Base-by-base conservation (phyloP, 2,329 filamentous ascomycete species). In the Mariannaea sp. region DNA sequence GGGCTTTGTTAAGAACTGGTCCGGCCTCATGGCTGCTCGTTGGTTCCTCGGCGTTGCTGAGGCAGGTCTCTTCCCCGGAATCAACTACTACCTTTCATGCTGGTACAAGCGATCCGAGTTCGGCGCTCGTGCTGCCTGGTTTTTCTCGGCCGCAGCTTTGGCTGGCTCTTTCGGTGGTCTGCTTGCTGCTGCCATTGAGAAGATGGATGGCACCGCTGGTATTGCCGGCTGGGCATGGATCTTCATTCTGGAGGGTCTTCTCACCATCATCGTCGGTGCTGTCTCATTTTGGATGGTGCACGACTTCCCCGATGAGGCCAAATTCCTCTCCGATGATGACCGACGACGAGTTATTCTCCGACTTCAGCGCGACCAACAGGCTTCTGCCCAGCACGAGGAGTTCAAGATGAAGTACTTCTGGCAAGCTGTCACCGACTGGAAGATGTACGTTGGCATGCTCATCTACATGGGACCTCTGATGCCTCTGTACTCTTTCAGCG, bases 61-160 rank as follows among this genome's bases (percentile, higher is more conserved):
- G 69, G 84, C 89, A 7, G 89, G 89, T 6, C 77, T 93, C 0
- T 91, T 90, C 65, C 88, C 88, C 0, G 87, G 87, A 2, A 83
- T 92, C 13, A 89, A 88, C 61, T 93, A 91, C 70, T 92, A 92
- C 67, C 80, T 94, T 0, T 89, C 85, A 0, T 92, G 88, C 68
- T 95, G 90, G 90, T 96, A 94, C 65, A 87, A 84, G 67, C 80
- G 90, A 29, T 82, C 80, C 13, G 91, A 95, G 65, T 88, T 94
- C 49, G 90, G 89, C 43, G 80, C 91, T n/a, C 83, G 90, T 29
- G 85, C 88, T 32, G 88, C 90, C 12, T 84, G 92, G 51, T 93
- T 94, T 76, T 95, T 94, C 75, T 91, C 88, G 0, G 88, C 89
- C 0, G 90, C 90, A 0, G 89, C 90, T 0, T 73, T 94, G 0